phyloP scores from a whole-genome alignment of 495 filamentous ascomycete genomes.

The Neurospora sp. region DNA sequence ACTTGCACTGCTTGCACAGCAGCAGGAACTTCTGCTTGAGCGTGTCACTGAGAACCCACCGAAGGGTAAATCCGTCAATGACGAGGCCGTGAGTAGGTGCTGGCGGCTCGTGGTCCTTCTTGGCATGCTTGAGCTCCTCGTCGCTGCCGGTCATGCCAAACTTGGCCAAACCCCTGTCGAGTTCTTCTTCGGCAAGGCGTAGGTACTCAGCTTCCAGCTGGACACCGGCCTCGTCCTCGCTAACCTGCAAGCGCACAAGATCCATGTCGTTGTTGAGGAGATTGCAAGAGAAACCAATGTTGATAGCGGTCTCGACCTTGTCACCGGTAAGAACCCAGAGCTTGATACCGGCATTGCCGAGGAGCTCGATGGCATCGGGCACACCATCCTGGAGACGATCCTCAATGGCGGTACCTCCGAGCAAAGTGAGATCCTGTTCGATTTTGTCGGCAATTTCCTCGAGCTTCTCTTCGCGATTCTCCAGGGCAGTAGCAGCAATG shows the following conservation, averaged over 20 bases:
- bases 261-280: conserved; percentile 97
- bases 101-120: conserved; percentile 71
- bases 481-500: conserved; percentile 70
- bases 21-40: conserved; percentile 87
- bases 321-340: conserved; percentile 99
- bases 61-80: conserved; percentile 91
- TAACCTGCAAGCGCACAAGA: conserved; percentile 78
- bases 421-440: conserved; percentile 76
- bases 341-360: conserved; percentile 93
- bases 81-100: conserved; percentile 88
- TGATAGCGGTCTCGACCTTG: conserved; percentile 99
- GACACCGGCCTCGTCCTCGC: conserved; percentile 49
- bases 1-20: conserved; percentile 94
- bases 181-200: conserved; percentile 50
- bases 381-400: conserved; percentile 96
- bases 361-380: conserved; percentile 86
- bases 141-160: conserved; percentile 82
- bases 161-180: conserved; percentile 59
- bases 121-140: conserved; percentile 71
- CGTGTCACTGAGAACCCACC: conserved; percentile 72
- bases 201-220: conserved; percentile 30
- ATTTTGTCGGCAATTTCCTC: conserved; percentile 84
- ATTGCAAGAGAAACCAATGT: conserved; percentile 99
- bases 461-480: conserved; percentile 86
- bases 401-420: conserved; percentile 96